phyloP scores from a whole-genome alignment of 2,329 filamentous ascomycete genomes.

The Emmonsiellopsis sp. region DNA sequence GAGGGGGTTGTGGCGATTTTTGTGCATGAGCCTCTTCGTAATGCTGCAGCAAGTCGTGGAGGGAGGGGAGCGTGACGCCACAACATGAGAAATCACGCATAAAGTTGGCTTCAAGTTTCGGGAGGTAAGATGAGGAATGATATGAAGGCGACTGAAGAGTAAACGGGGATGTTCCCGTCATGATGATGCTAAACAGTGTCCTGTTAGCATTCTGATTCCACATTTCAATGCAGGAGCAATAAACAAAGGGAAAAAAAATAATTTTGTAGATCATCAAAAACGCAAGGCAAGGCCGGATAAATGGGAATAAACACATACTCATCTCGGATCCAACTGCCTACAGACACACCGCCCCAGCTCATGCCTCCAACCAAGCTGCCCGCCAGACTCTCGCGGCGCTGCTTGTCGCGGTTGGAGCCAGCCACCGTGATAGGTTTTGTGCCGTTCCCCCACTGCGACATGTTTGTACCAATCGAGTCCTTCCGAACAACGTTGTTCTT shows the following conservation, averaged over 20 bases:
- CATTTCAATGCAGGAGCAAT: slow-evolving; percentile 11
- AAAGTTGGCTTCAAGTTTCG: slow-evolving; percentile 93
- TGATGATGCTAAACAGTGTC: slow-evolving; percentile 61
- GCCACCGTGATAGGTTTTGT: slow-evolving; percentile 53
- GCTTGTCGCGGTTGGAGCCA: slow-evolving; percentile 38
- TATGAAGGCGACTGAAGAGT: slow-evolving; percentile 85
- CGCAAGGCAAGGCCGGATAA: slow-evolving; percentile 3
- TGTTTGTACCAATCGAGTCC: slow-evolving; percentile 44
- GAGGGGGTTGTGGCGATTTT: slow-evolving; percentile 42
- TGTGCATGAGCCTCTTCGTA: slow-evolving; percentile 92
- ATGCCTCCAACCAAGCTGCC: slow-evolving; percentile 64
- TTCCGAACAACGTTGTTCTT: slow-evolving; percentile 35
- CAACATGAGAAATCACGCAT: slow-evolving; percentile 97
- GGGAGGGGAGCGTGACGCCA: slow-evolving; percentile 74
- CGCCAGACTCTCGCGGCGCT: slow-evolving; percentile 49
- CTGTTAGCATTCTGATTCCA: background rate
- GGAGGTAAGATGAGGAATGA: slow-evolving; percentile 92
- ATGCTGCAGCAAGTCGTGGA: slow-evolving; percentile 91
- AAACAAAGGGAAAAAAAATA: slow-evolving; percentile 6
- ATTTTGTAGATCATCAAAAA: slow-evolving; percentile 2
- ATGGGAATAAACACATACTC: slow-evolving; percentile 60
- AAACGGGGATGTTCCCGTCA: slow-evolving; percentile 94
- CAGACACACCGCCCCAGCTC: slow-evolving; percentile 94
- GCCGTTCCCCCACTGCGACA: slow-evolving; percentile 47
- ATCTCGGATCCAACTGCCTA: slow-evolving; percentile 93